These are phyloP conservation scores for Trametes cinnabarina DNA, from an alignment of 768 basidiomycete species.

Conservation along the genomic window DNA sequence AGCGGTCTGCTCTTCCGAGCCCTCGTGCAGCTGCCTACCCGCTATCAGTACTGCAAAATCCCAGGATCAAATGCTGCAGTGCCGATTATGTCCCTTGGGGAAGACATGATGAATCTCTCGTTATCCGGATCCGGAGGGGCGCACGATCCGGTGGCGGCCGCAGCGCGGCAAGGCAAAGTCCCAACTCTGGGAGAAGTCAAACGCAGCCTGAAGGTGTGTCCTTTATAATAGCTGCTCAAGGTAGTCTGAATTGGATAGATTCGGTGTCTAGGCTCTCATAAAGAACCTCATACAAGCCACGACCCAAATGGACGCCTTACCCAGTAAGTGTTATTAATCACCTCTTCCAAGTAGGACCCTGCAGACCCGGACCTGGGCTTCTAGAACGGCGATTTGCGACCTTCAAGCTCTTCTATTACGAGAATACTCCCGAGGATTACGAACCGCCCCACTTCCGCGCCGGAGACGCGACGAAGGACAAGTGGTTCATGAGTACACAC, in stretches of 20 bases:
- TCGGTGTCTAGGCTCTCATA: constrained; percentile 53
- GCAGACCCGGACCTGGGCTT: not conserved
- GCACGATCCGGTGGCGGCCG: constrained; percentile 58
- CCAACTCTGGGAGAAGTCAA: constrained; percentile 84
- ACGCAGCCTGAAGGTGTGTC: constrained; percentile 63
- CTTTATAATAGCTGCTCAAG: not conserved
- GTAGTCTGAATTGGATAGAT: not conserved
- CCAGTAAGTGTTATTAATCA: constrained; percentile 48
- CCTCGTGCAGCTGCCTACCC: not conserved
- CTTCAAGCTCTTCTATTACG: constrained; percentile 84
- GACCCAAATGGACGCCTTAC: constrained; percentile 74
- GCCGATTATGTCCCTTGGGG: constrained; percentile 73
- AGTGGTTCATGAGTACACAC: constrained; percentile 82
- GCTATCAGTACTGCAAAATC: constrained; percentile 60
- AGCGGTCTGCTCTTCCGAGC: not conserved
- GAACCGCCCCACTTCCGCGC: constrained; percentile 79
- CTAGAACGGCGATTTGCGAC: constrained; percentile 81
- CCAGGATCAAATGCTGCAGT: constrained; percentile 58
- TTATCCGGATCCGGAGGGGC: constrained; percentile 34
- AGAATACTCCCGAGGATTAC: constrained; percentile 75
- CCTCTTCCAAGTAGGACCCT: no score
- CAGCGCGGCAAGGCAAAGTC: constrained; percentile 54
- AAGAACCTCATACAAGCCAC: constrained; percentile 79
- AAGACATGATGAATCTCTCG: constrained; percentile 52
- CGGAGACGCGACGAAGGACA: constrained; percentile 69